Conservation (phyloP, 1,139 yeast species). For the Saccharomyces pastorianus region DNA sequence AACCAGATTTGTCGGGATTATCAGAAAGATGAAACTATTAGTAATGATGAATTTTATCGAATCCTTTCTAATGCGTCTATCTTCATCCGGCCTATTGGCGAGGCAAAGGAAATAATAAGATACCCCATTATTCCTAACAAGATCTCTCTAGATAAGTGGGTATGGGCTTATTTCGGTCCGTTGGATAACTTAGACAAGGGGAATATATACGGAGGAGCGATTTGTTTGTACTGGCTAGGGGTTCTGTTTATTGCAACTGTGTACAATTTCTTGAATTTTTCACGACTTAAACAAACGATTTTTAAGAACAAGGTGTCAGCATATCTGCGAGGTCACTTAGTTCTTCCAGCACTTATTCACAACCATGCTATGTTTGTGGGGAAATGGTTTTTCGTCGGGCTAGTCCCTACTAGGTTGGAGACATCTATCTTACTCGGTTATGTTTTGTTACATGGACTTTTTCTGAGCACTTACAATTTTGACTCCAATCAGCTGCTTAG, state of each 20-base stretch:
- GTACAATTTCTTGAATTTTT: neutral
- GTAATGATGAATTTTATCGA: neutral
- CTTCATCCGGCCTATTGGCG: neutral
- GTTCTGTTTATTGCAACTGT: neutral
- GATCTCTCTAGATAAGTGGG: neutral
- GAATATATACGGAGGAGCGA: neutral
- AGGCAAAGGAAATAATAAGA: neutral
- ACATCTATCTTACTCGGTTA: conserved; percentile 42
- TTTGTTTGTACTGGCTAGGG: neutral
- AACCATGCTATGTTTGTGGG: neutral
- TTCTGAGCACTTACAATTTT: conserved; percentile 34
- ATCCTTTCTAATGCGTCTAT: neutral
- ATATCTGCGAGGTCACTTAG: neutral
- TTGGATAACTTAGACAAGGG: conserved; percentile 1
- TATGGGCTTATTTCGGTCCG: neutral
- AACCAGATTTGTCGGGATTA: neutral
- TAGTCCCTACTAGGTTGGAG: conserved; percentile 48
- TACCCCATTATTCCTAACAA: neutral
- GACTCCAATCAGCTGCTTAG: conserved; percentile 30
- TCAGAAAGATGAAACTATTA: neutral
- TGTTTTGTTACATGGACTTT: conserved; percentile 38
- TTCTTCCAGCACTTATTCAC: neutral
- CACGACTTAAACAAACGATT: neutral
- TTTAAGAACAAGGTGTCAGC: neutral
- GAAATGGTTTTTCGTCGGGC: conserved; percentile 9